Percentiles rank a stretch among this genome's conserved stretches.
Conservation (phyloP, 768 basidiomycete genomes). For the Amanita exitialis region DNA sequence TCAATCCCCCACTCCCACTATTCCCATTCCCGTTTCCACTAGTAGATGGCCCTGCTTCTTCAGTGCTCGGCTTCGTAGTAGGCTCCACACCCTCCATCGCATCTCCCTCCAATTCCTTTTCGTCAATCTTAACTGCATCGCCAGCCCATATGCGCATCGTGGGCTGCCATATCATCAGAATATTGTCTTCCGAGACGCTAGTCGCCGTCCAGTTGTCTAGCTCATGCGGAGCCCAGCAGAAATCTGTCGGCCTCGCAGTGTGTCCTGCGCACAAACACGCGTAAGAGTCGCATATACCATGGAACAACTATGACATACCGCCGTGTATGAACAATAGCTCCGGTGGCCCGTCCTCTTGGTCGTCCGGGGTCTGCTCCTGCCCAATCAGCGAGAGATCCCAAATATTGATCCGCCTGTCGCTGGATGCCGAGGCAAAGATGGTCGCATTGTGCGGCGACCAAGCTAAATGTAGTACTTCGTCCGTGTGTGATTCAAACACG, state of each 20-base stretch:
- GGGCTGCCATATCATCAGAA: slow-evolving; percentile 96
- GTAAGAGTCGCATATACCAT: background rate
- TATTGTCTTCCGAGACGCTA: slow-evolving; percentile 93
- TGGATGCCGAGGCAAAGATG: slow-evolving; percentile 90
- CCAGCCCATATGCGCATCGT: slow-evolving; percentile 91
- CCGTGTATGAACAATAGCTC: slow-evolving; percentile 95
- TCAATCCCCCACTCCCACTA: slow-evolving; percentile 23
- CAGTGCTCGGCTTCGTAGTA: slow-evolving; percentile 14
- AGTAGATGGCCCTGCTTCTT: slow-evolving; percentile 6
- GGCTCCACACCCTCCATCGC: slow-evolving; percentile 68
- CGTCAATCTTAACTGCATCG: slow-evolving; percentile 76
- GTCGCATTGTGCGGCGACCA: slow-evolving; percentile 95
- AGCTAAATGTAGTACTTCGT: slow-evolving; percentile 87
- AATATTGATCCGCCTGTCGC: slow-evolving; percentile 87
- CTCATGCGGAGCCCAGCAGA: slow-evolving; percentile 87
- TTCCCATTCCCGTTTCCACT: slow-evolving; percentile 21
- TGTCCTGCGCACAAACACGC: slow-evolving; percentile 48
- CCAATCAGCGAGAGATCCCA: slow-evolving; percentile 94
- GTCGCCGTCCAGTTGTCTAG: slow-evolving; percentile 78
- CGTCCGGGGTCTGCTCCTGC: slow-evolving; percentile 93
- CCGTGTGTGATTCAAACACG: slow-evolving; percentile 86
- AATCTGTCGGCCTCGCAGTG: slow-evolving; percentile 84
- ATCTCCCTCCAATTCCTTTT: slow-evolving; percentile 76
- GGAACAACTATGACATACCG: slow-evolving; percentile 36
- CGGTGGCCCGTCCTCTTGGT: slow-evolving; percentile 96